These are phyloP conservation scores for Mortierella hygrophila DNA, from an alignment of 192 early-diverging fungal genomes.

Conservation along the genomic window DNA sequence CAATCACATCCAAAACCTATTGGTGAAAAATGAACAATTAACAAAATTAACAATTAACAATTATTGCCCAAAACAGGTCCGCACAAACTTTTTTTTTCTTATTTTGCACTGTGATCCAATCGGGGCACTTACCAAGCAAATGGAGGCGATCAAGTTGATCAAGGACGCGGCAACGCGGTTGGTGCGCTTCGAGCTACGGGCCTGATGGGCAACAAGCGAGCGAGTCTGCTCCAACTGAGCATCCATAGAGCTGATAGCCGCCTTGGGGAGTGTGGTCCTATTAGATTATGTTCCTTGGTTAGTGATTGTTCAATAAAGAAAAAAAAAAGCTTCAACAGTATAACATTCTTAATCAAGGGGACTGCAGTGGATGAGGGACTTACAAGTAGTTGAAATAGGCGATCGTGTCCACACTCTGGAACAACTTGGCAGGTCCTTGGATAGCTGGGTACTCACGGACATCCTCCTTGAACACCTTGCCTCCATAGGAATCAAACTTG, in stretches of 20 bases:
- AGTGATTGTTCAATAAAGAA: neutral
- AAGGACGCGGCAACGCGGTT: slow-evolving; percentile 54
- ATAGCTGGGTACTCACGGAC: slow-evolving; percentile 51
- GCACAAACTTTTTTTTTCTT: neutral
- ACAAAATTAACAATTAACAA: neutral
- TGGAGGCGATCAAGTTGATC: slow-evolving; percentile 43
- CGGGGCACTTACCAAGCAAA: slow-evolving; percentile 30
- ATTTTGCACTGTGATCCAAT: neutral
- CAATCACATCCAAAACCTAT: slow-evolving; percentile 46
- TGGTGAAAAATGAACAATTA: neutral
- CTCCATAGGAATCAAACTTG: slow-evolving; percentile 50
- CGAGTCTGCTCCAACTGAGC: slow-evolving; percentile 52
- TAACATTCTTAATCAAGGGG: neutral
- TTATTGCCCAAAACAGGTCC: neutral
- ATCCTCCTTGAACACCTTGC: slow-evolving; percentile 45
- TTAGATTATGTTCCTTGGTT: neutral
- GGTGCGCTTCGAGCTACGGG: slow-evolving; percentile 35
- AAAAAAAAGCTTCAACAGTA: neutral
- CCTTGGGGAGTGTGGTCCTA: slow-evolving; percentile 50
- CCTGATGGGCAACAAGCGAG: slow-evolving; percentile 44
- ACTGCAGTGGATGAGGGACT: neutral
- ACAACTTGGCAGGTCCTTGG: slow-evolving; percentile 58
- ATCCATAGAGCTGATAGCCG: slow-evolving; percentile 51
- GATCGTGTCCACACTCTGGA: slow-evolving; percentile 62
- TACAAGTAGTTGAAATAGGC: slow-evolving; percentile 64